Evolutionary conservation across 1,139 yeast genomes (phyloP).

Genomic region (Debaryomyces coudertii): DNA sequence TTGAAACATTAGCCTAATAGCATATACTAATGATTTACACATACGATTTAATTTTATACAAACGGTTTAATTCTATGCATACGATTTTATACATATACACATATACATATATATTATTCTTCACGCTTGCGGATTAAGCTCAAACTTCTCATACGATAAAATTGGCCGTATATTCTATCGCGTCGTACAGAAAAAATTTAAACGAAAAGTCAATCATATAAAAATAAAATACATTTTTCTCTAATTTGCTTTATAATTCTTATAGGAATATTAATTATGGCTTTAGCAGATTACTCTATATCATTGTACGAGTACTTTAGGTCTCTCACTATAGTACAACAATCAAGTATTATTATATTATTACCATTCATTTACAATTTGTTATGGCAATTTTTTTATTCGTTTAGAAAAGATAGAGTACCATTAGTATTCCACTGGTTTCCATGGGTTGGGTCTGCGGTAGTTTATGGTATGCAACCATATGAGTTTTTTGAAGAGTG

Average conservation of each 20-base stretch:
- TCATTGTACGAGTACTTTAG: conserved; percentile 24
- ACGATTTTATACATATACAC: background rate
- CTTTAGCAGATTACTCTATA: conserved; percentile 5
- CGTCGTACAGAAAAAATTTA: conserved; percentile 9
- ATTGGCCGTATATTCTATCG: background rate
- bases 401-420: conserved; percentile 75
- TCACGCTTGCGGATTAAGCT: conserved; percentile 1
- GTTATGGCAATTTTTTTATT: conserved; percentile 69
- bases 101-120: background rate
- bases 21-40: background rate
- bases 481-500: conserved; percentile 83
- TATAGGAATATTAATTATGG: background rate
- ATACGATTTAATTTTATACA: background rate
- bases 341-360: conserved; percentile 39
- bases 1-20: background rate
- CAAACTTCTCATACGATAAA: conserved; percentile 4
- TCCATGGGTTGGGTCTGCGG: conserved; percentile 96
- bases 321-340: conserved; percentile 33
- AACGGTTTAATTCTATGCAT: background rate
- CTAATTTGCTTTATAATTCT: background rate
- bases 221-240: background rate
- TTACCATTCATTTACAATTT: conserved; percentile 64
- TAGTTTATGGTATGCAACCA: conserved; percentile 87
- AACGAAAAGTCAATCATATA: background rate
- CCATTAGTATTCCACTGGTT: conserved; percentile 92